These are phyloP conservation scores for Teratosphaeriaceae sp. DNA, from an alignment of 2,329 filamentous ascomycete species.

Conservation along the genomic window DNA sequence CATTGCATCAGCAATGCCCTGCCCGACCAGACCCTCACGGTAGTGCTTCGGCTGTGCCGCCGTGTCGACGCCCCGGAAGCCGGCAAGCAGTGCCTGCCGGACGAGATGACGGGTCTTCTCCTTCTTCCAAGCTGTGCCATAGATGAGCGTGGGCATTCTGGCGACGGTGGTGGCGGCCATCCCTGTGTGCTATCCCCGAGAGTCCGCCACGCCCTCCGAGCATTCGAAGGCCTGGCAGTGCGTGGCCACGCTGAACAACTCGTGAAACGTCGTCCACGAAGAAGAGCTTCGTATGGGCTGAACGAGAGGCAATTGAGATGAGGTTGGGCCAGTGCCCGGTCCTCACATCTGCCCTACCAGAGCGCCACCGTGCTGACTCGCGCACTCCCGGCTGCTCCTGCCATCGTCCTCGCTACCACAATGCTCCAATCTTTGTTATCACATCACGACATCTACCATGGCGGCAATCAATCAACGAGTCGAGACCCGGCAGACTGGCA, in stretches of 20 bases:
- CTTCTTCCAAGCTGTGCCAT: conserved; percentile 85
- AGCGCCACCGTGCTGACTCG: neutral
- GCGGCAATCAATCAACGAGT: neutral
- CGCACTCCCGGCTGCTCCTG: neutral
- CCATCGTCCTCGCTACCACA: neutral
- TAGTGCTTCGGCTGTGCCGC: conserved; percentile 76
- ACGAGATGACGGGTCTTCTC: conserved; percentile 61
- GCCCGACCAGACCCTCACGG: conserved; percentile 62
- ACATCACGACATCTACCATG: neutral
- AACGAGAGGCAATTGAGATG: too few relatives aligned
- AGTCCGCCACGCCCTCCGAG: neutral
- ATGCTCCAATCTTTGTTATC: neutral
- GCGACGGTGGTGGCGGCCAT: conserved; percentile 11
- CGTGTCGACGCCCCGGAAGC: conserved; percentile 70
- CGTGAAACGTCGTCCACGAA: too few relatives aligned
- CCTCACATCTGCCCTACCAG: too few relatives aligned
- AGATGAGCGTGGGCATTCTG: conserved; percentile 50
- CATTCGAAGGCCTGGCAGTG: neutral
- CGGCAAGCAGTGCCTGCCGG: conserved; percentile 57
- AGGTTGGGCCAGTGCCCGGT: too few relatives aligned
- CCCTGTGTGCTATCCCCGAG: neutral
- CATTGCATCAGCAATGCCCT: conserved; percentile 58
- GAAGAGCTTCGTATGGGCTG: too few relatives aligned
- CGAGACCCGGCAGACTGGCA: neutral
- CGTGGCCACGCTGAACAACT: neutral